A percentile compares a stretch with the other conserved stretches of the same genome.
Evolutionary conservation across 2,329 filamentous ascomycete species (phyloP).

Genomic region (Aspergillus terreus): DNA sequence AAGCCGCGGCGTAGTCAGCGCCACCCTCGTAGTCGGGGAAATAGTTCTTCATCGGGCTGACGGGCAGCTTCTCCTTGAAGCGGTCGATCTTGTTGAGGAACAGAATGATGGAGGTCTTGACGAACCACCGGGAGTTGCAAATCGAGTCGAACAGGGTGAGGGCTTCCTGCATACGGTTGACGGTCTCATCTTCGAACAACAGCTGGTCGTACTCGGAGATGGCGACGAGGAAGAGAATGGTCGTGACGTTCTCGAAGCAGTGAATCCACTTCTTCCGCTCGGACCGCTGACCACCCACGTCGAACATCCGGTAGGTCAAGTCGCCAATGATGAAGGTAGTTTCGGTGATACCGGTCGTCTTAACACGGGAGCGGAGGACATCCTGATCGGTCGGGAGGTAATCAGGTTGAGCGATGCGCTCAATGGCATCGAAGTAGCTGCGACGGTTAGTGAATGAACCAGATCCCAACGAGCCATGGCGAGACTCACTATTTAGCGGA

Average conservation of each 20-base stretch:
- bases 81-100: constrained; percentile 74
- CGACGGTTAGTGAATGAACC: constrained; percentile 29
- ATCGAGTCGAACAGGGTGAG: constrained; percentile 69
- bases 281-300: constrained; percentile 90
- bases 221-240: constrained; percentile 92
- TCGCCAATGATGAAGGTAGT: constrained; percentile 95
- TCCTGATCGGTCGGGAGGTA: constrained; percentile 96
- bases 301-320: constrained; percentile 94
- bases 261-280: constrained; percentile 99
- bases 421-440: constrained; percentile 94
- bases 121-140: constrained; percentile 69
- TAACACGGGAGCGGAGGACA: constrained; percentile 90
- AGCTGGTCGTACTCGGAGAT: constrained; percentile 97
- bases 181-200: constrained; percentile 92
- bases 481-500: constrained; percentile 82
- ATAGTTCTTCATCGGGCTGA: constrained; percentile 72
- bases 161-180: constrained; percentile 73
- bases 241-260: constrained; percentile 97
- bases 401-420: constrained; percentile 83
- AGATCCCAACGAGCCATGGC: background rate
- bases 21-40: constrained; percentile 81
- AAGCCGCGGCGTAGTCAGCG: constrained; percentile 90
- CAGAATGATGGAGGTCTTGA: constrained; percentile 68
- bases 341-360: constrained; percentile 96
- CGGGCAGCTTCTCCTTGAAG: constrained; percentile 70